A percentile compares a stretch with the other conserved stretches of the same genome.
phyloP scores from a whole-genome alignment of 1,284 basidiomycete species.

The Trichosporon ovoides region DNA sequence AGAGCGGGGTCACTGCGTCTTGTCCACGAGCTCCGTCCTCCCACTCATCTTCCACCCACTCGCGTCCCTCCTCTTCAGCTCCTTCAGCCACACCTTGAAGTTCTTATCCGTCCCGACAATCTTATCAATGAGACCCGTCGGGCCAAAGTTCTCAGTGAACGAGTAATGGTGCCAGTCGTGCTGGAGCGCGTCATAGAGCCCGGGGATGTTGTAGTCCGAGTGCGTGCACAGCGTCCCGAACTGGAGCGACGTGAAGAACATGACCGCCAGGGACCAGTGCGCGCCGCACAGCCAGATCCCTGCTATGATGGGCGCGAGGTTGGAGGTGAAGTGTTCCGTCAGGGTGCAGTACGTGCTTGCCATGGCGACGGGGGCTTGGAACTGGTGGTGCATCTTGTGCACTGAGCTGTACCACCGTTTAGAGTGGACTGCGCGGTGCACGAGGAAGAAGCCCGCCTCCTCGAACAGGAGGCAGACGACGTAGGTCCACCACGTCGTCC shows the following conservation, averaged over 20 bases:
- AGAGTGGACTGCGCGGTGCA: constrained; percentile 16
- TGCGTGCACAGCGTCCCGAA: constrained; percentile 20
- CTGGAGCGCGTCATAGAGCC: constrained; percentile 18
- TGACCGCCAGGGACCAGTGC: constrained; percentile 18
- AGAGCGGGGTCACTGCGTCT: constrained; percentile 8
- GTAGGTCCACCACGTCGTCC: constrained; percentile 14
- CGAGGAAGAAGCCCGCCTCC: constrained; percentile 19
- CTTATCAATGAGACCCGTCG: constrained; percentile 15
- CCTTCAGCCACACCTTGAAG: constrained; percentile 16
- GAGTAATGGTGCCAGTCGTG: constrained; percentile 26
- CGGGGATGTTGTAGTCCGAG: constrained; percentile 23
- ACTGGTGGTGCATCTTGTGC: constrained; percentile 24
- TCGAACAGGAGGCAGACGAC: constrained; percentile 16
- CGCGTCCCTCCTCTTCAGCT: constrained; percentile 18
- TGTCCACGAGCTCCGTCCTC: constrained; percentile 9
- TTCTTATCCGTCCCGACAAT: constrained; percentile 13
- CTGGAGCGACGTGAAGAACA: constrained; percentile 19
- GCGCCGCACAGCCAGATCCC: constrained; percentile 12
- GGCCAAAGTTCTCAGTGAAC: constrained; percentile 22
- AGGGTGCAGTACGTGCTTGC: constrained; percentile 20
- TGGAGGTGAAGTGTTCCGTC: constrained; percentile 19
- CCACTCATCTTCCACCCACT: constrained; percentile 6
- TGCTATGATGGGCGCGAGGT: constrained; percentile 16
- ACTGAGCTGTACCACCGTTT: constrained; percentile 12
- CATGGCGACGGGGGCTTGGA: constrained; percentile 20